phyloP scores from a whole-genome alignment of 169 alveolate species.

The Plasmodium fragile region DNA sequence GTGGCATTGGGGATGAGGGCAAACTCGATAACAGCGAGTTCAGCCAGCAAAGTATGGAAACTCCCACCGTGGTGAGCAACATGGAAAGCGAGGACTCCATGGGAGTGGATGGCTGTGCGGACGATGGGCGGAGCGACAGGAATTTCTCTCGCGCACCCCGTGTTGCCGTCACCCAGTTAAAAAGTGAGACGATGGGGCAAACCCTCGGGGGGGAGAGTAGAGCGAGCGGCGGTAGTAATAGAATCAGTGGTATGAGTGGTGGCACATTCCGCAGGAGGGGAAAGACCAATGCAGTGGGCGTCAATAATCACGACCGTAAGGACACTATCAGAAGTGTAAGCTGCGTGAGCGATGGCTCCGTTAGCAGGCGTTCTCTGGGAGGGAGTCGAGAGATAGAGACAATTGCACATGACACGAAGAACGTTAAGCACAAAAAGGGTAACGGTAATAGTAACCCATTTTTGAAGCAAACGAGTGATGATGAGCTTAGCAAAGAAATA shows the following conservation, averaged over 20 bases:
- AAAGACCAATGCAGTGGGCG: not conserved
- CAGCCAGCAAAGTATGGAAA: not conserved
- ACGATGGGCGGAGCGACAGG: not conserved
- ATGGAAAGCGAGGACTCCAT: slow-evolving; percentile 7
- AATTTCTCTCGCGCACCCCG: not conserved
- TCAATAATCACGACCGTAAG: not conserved
- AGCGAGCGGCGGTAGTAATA: not conserved
- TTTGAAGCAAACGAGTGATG: not conserved
- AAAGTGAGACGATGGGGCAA: not conserved
- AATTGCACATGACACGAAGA: not conserved
- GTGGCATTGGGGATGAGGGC: not conserved
- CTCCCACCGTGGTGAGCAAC: not conserved
- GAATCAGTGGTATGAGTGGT: not conserved
- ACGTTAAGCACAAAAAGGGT: not conserved
- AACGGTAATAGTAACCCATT: not conserved
- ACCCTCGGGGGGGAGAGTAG: not conserved
- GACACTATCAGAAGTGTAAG: not conserved
- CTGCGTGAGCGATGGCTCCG: not conserved
- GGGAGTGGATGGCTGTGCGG: no score
- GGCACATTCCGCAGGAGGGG: not conserved
- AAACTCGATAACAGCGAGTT: not conserved
- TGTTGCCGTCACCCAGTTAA: not conserved
- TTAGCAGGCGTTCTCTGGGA: not conserved
- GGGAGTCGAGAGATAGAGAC: not conserved
- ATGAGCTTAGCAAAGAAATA: slow-evolving; percentile 6